Evolutionary conservation across 192 early-diverging fungal genomes (phyloP).

Genomic region (Coemansia sp.): DNA sequence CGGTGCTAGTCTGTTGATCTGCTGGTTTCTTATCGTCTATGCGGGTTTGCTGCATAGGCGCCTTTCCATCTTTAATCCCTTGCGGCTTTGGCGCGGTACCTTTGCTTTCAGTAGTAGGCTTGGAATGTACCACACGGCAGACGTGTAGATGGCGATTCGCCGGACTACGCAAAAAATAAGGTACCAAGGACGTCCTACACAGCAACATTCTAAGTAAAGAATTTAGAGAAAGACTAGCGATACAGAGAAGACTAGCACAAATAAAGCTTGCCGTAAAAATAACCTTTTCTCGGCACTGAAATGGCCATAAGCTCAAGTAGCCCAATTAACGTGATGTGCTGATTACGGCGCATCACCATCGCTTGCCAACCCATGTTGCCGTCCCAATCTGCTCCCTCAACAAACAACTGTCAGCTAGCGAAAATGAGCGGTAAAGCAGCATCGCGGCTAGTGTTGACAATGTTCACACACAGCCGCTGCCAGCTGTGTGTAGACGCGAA

Average conservation of each 20-base stretch:
- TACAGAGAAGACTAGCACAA: not conserved
- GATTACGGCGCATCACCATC: not conserved
- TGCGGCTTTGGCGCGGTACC: conserved; percentile 1
- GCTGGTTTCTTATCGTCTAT: conserved; percentile 1
- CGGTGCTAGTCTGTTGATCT: not conserved
- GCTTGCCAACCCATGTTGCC: not conserved
- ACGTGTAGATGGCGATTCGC: not conserved
- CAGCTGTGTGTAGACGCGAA: conserved; percentile 51
- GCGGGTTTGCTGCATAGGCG: not conserved
- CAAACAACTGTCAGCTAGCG: not conserved
- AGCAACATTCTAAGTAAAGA: conserved; percentile 2
- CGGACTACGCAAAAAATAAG: not conserved
- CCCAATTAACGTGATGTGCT: not conserved
- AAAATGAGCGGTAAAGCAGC: conserved; percentile 7
- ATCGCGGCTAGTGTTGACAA: conserved; percentile 38
- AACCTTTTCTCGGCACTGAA: too few species aligned
- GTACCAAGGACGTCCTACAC: not conserved
- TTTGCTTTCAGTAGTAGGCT: not conserved
- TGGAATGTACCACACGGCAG: conserved; percentile 7
- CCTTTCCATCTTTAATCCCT: not conserved
- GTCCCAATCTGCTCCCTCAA: not conserved
- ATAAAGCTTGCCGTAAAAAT: not conserved
- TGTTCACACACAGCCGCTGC: conserved; percentile 52
- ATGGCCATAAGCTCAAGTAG: conserved; percentile 3
- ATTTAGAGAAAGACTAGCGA: not conserved